phyloP scores from a whole-genome alignment of 1,284 basidiomycete species.

The Melampsora abietis-canadensis region DNA sequence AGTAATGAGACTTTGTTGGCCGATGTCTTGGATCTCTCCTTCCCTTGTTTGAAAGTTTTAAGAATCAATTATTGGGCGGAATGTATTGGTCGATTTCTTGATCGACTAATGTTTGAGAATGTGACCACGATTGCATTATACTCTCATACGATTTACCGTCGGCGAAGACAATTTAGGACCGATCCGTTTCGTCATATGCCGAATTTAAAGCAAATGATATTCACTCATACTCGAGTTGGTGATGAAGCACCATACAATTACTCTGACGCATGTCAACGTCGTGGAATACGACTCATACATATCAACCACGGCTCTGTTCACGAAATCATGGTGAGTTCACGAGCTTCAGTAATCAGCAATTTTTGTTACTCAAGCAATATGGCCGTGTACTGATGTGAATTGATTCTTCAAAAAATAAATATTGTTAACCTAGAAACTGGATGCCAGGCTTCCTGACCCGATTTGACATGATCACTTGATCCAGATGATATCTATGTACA shows the following conservation, averaged over 20 bases:
- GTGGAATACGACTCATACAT: constrained; percentile 12
- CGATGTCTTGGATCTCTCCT: constrained; percentile 16
- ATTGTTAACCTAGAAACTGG: no score
- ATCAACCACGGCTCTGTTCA: constrained; percentile 22
- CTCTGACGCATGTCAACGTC: neutral
- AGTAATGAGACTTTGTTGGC: constrained; percentile 19
- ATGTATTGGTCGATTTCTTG: constrained; percentile 20
- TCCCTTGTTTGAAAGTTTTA: constrained; percentile 22
- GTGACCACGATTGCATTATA: constrained; percentile 25
- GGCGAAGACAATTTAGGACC: neutral
- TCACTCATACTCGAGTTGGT: constrained; percentile 27
- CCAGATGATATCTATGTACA: no score
- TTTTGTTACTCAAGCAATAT: no score
- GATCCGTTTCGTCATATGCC: constrained; percentile 16
- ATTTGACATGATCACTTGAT: no score
- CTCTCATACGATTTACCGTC: constrained; percentile 35
- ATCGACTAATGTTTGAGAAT: constrained; percentile 11
- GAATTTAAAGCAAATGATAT: constrained; percentile 19
- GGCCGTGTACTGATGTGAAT: no score
- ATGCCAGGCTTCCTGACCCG: no score
- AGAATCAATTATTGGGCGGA: constrained; percentile 32
- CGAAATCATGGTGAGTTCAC: constrained; percentile 21
- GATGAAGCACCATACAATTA: constrained; percentile 23
- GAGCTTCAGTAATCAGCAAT: no score
- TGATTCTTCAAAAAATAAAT: no score